These are phyloP conservation scores for Venturia nashicola DNA, from an alignment of 2,329 filamentous ascomycete genomes.

Conservation along the genomic window DNA sequence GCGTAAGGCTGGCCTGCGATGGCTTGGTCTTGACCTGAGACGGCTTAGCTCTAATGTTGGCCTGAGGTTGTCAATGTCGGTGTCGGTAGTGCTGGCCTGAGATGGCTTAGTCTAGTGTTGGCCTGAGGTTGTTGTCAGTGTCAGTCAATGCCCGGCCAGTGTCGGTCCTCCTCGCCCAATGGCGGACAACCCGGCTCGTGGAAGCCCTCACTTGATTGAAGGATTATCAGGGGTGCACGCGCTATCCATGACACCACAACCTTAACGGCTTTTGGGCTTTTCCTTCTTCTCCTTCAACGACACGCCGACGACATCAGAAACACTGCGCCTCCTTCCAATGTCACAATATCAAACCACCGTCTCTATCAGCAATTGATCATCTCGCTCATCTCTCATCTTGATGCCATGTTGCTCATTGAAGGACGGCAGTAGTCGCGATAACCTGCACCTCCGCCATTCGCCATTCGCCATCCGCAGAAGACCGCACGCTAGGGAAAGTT, in stretches of 20 bases:
- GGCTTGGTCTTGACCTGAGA: no score
- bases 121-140: no score
- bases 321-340: neutral
- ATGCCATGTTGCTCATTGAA: neutral
- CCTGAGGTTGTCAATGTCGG: no score
- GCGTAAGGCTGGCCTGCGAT: no score
- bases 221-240: neutral
- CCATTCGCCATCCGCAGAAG: neutral
- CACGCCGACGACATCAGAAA: neutral
- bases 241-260: neutral
- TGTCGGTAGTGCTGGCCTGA: no score
- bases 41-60: no score
- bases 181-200: no score
- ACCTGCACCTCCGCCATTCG: neutral
- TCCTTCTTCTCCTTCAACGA: neutral
- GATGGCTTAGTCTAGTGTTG: no score
- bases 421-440: neutral
- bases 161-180: neutral
- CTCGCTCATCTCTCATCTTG: neutral
- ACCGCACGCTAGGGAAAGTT: neutral
- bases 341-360: neutral
- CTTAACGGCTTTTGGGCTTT: neutral
- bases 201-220: no score
- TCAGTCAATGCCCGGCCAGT: no score
- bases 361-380: neutral